Evolutionary conservation across 1,284 basidiomycete genomes (phyloP), one percentile per base, ranked within the genome.

Genomic region (Cryptococcus sp.): DNA sequence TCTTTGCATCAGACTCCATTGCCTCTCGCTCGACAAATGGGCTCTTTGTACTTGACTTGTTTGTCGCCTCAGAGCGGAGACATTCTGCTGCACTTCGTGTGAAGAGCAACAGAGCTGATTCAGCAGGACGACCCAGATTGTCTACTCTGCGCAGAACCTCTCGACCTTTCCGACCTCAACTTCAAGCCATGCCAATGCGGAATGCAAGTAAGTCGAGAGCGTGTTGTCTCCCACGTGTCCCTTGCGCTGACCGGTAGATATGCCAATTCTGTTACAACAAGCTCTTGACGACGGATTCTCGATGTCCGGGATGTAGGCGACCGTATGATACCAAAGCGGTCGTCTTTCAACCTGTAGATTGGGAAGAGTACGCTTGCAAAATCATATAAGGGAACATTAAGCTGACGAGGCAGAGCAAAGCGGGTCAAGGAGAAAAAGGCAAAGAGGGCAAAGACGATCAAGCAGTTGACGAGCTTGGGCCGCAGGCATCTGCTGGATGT

Each of bases 201-300:
- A 59, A 95, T 98, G 76, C 93, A 97, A 80, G 93, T 88, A 69
- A 64, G 76, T 65, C 47, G 16, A 2, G n/a, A n/a, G 16, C 40
- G 10, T 16, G n/a, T 34, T 19, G 4, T 14, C 4, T 11, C 11
- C 2, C 19, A 5, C 23, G 38, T n/a, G 9, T n/a, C 6, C 16
- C 35, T 25, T 38, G 44, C 34, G 9, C 18, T 45, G 28, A 24
- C 28, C 7, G 31, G 11, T 60, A 97, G 92, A 93, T 99, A 62
- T 99, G 95, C 73, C 87, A 93, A 53, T 99, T 99, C 77, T 99
- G 95, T 74, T 98, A 93, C 90, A 97, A 75, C 92, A 97, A 75
- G 94, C 97, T 80, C 87, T 89, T 78, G 82, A 91, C 76, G 88
- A 95, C 75, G 78, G 98, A 98, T 72, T 86, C 93, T 55, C 83